Conservation (phyloP, 352 stramenopile genomes). For the Globisporangium rhizosaccharum region DNA sequence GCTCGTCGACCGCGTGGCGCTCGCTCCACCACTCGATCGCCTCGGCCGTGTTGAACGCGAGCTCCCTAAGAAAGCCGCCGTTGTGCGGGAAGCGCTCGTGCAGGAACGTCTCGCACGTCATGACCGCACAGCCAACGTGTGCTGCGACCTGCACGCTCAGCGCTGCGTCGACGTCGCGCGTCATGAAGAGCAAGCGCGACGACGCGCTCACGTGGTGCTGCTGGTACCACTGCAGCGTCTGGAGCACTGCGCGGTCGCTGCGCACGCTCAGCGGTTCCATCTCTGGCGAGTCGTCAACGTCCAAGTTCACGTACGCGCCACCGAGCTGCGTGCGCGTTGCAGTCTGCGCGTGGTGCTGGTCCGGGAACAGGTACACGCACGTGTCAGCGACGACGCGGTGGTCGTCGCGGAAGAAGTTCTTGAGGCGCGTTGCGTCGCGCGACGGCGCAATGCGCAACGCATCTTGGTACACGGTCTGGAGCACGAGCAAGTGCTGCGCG, state of each 20-base stretch:
- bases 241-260: constrained; percentile 43
- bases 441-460: constrained; percentile 61
- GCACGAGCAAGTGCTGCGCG: constrained; percentile 47
- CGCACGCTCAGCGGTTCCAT: constrained; percentile 35
- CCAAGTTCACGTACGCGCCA: constrained; percentile 12
- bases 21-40: constrained; percentile 42
- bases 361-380: constrained; percentile 56
- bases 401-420: constrained; percentile 65
- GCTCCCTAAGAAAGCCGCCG: constrained; percentile 39
- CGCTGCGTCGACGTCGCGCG: constrained; percentile 36
- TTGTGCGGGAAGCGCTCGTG: constrained; percentile 28
- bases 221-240: constrained; percentile 63
- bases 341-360: constrained; percentile 65
- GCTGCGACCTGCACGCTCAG: constrained; percentile 33
- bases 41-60: constrained; percentile 58
- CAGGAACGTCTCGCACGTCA: constrained; percentile 58
- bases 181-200: constrained; percentile 53
- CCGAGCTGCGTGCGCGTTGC: constrained; percentile 31
- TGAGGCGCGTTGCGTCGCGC: constrained; percentile 53
- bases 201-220: constrained; percentile 27
- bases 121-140: constrained; percentile 33
- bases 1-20: constrained; percentile 17
- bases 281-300: constrained; percentile 12
- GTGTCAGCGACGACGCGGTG: constrained; percentile 35
- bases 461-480: constrained; percentile 65